Evolutionary conservation across 2,329 filamentous ascomycete species (phyloP).

Genomic region (Hirsutella minnesotensis): DNA sequence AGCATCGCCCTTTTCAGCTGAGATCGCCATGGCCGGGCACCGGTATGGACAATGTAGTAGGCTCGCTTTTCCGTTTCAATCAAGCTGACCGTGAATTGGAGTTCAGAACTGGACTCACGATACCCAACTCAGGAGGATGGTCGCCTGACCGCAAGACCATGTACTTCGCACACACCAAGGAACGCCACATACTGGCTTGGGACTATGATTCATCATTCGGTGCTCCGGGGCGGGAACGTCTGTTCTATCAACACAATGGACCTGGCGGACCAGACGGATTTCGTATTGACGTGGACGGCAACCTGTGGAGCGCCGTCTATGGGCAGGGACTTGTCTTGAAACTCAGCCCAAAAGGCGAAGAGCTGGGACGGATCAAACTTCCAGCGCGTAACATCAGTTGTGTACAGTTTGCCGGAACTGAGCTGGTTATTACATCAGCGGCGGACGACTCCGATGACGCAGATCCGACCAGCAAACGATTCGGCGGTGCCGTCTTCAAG

Average conservation of each 20-base stretch:
- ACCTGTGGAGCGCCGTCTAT: conserved; percentile 81
- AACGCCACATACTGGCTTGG: conserved; percentile 57
- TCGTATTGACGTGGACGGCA: conserved; percentile 71
- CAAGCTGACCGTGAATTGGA: conserved; percentile 45
- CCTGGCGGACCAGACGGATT: conserved; percentile 71
- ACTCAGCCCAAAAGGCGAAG: conserved; percentile 55
- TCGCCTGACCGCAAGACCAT: conserved; percentile 59
- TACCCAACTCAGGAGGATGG: conserved; percentile 81
- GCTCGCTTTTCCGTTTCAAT: conserved; percentile 62
- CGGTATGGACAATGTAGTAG: no score
- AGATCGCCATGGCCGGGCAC: no score
- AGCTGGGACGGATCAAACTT: conserved; percentile 63
- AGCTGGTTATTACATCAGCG: conserved; percentile 71
- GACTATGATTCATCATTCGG: conserved; percentile 59
- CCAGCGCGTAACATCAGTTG: conserved; percentile 76
- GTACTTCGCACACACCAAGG: conserved; percentile 74
- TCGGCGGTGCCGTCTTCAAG: conserved; percentile 62
- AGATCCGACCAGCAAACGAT: conserved; percentile 47
- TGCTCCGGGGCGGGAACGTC: conserved; percentile 52
- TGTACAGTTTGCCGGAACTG: conserved; percentile 62
- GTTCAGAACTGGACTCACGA: conserved; percentile 53
- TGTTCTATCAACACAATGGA: conserved; percentile 60
- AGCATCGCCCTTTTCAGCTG: no score
- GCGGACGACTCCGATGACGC: conserved; percentile 45
- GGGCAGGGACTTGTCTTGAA: conserved; percentile 65